These are phyloP conservation scores for Salix viminalis DNA, from an alignment of 345 rosid species.

Conservation along the genomic window DNA sequence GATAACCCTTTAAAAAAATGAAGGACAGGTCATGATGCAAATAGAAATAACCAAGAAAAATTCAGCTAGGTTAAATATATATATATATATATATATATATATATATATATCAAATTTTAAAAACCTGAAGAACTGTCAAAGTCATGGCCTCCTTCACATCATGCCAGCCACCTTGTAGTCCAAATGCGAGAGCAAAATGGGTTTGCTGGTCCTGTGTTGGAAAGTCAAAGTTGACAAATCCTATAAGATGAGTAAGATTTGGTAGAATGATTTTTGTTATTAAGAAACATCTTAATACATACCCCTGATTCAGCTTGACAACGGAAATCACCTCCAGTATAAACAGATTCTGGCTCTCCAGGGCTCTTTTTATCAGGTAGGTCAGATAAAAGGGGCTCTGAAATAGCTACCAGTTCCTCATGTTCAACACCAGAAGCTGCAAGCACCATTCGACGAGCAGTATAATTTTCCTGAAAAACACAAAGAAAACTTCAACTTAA, in stretches of 20 bases:
- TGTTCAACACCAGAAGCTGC: constrained; percentile 87
- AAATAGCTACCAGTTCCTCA: constrained; percentile 66
- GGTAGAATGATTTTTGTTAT: neutral
- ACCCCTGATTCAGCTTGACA: constrained; percentile 82
- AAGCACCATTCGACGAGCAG: constrained; percentile 75
- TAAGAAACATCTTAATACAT: constrained; percentile 9
- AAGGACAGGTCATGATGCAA: neutral
- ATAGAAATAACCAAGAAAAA: neutral
- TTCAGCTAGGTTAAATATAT: neutral
- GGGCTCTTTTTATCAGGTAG: constrained; percentile 45
- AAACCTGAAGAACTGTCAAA: constrained; percentile 88
- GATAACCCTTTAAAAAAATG: neutral
- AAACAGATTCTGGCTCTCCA: constrained; percentile 65
- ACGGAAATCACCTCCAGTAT: constrained; percentile 87
- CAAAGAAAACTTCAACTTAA: constrained; percentile 8
- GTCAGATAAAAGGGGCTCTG: constrained; percentile 82
- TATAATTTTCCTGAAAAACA: constrained; percentile 62
- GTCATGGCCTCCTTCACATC: constrained; percentile 67
- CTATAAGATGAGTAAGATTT: neutral
- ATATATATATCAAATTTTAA: no score
- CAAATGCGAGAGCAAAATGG: constrained; percentile 90
- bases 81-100: no score
- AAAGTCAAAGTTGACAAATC: neutral
- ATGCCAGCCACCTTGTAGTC: constrained; percentile 82
- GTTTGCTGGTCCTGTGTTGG: constrained; percentile 35